A percentile compares a stretch with the other conserved stretches of the same genome.
Evolutionary conservation across 768 basidiomycete genomes (phyloP).

Genomic region (Phlebiopsis flavidoalba): DNA sequence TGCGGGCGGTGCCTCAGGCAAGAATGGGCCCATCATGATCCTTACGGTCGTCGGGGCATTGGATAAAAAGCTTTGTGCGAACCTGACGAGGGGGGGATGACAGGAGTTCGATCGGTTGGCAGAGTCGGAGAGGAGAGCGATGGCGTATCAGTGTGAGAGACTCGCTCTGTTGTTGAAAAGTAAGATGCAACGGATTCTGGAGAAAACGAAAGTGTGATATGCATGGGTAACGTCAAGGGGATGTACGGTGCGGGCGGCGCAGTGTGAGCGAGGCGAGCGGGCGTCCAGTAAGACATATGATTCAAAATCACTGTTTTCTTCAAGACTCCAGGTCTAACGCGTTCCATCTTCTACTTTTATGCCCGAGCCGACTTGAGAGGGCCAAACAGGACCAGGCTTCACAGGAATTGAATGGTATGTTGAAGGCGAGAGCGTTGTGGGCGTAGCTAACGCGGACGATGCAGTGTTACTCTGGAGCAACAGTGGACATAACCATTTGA

Average conservation of each 20-base stretch:
- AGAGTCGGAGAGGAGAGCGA: neutral
- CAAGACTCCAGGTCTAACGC: too few species aligned
- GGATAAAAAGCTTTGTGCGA: constrained; percentile 11
- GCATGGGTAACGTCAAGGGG: constrained; percentile 13
- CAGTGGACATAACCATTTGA: neutral
- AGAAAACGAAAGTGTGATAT: constrained; percentile 8
- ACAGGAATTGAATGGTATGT: constrained; percentile 4
- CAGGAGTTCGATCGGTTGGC: neutral
- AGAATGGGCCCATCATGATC: constrained; percentile 1
- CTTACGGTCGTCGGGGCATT: neutral
- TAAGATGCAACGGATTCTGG: constrained; percentile 7
- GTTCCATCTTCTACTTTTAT: too few species aligned
- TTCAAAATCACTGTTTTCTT: neutral
- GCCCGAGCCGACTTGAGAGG: neutral
- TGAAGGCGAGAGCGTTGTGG: constrained; percentile 1
- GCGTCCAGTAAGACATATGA: neutral
- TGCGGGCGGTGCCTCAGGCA: neutral
- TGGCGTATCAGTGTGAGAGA: neutral
- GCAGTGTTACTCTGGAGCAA: constrained; percentile 2
- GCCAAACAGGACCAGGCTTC: neutral
- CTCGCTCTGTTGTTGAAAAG: constrained; percentile 7
- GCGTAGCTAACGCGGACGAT: neutral
- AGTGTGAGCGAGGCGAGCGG: neutral
- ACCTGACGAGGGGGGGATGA: neutral
- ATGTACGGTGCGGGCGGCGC: constrained; percentile 8